Evolutionary conservation across 345 rosid species (phyloP), one percentile per base, ranked within the genome.

Genomic region (Theobroma cacao): DNA sequence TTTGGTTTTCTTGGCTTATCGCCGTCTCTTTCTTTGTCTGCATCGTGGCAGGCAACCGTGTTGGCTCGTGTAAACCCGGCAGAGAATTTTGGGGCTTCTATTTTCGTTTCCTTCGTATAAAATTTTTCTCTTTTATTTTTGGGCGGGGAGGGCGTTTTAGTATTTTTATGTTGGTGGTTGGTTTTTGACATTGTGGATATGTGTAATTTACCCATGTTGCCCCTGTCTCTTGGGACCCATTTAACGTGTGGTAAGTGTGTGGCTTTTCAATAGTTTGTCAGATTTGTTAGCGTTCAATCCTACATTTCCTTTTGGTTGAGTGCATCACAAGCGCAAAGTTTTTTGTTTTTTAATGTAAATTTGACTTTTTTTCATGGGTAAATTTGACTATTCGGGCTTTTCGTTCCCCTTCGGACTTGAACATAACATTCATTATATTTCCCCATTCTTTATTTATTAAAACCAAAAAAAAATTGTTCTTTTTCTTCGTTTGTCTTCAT

Each of bases 1-100:
- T 15, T 22, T 71, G 33, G 7, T 53, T 14, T 1, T 1, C 2
- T 18, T 36, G 71, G 71, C 71, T 4, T n/a, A 43, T 14, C 52
- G 61, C 75, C 75, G 74, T 78, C 80, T 78, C 79, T 74, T 72
- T 80, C 82, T 12, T 72, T 81, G 86, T 86, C 82, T 72, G 75
- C 68, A 75, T 80, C 77, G 68, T 80, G 89, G 84, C 84, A 82
- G 82, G 85, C 89, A 86, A 56, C 24, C 64, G 77, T 80, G 79
- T 76, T 80, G 85, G 84, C 87, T 72, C 84, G 75, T 66, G 86
- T 78, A 84, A 72, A 72, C 68, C 82, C 77, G 75, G 79, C 82
- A 82, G 74, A 55, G 74, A 9, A 68, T 28, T 76, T 56, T 70
- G 55, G 76, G 65, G 60, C 18, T 22, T 66, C 48, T 30, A 28